Percentiles rank a stretch among this genome's conserved stretches.
Conservation (phyloP, 306 rosid species). For the Vigna unguiculata region DNA sequence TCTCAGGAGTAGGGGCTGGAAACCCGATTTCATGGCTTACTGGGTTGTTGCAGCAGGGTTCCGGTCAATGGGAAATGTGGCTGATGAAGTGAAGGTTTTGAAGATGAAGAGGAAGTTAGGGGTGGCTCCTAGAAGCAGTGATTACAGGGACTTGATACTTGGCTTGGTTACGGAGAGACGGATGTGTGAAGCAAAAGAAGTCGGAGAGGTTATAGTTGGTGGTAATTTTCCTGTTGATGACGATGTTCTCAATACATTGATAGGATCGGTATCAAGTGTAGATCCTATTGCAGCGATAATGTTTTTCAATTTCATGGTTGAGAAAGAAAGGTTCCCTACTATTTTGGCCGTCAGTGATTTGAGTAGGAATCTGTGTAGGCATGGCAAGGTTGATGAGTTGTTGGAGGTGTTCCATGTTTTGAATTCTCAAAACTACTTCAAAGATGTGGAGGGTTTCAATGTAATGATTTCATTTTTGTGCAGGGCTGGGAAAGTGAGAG, state of each 20-base stretch:
- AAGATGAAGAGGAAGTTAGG: constrained; percentile 95
- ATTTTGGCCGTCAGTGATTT: constrained; percentile 67
- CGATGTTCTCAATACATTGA: constrained; percentile 76
- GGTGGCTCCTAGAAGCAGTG: constrained; percentile 78
- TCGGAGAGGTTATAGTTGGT: constrained; percentile 73
- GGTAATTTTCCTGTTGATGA: constrained; percentile 79
- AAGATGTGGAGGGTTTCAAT: constrained; percentile 73
- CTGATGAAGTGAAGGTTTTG: constrained; percentile 71
- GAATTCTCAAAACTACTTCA: constrained; percentile 60
- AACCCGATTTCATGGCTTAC: constrained; percentile 94
- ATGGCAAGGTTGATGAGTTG: constrained; percentile 65
- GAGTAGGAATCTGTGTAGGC: constrained; percentile 70
- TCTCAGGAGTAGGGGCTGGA: constrained; percentile 72
- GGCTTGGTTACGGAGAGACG: constrained; percentile 63
- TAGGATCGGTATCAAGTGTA: constrained; percentile 68
- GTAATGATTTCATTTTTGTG: constrained; percentile 76
- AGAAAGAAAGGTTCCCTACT: constrained; percentile 71
- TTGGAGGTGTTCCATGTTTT: constrained; percentile 65
- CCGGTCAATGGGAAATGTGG: constrained; percentile 58
- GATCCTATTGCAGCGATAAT: constrained; percentile 67
- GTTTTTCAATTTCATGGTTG: constrained; percentile 74
- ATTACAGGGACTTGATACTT: constrained; percentile 71
- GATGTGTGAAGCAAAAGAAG: constrained; percentile 69
- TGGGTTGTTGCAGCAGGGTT: constrained; percentile 73
- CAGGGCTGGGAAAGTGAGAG: constrained; percentile 78